Conservation (phyloP, 768 basidiomycete genomes). For the Gymnopilus dilepis region DNA sequence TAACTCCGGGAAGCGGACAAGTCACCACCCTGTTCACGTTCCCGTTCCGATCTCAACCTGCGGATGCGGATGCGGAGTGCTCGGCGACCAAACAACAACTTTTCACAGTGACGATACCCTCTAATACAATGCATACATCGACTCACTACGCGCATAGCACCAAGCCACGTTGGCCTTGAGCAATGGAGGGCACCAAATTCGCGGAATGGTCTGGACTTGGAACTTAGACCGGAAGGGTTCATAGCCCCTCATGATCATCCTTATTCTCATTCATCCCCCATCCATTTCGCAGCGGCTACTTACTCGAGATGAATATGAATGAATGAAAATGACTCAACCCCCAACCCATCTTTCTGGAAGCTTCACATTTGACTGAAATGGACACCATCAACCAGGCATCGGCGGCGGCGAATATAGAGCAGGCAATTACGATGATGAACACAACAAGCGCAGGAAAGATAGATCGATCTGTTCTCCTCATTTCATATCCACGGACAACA, state of each 20-base stretch:
- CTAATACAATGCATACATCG: too few species aligned
- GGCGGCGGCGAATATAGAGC: not conserved
- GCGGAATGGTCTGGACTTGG: not conserved
- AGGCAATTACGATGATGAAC: too few species aligned
- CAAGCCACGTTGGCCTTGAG: too few species aligned
- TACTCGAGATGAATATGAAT: not conserved
- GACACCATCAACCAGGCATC: too few species aligned
- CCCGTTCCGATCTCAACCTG: not conserved
- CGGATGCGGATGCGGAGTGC: too few species aligned
- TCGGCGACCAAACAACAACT: not conserved
- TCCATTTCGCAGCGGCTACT: not conserved
- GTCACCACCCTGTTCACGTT: not conserved
- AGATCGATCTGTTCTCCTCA: slow-evolving; percentile 8
- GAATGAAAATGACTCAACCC: not conserved
- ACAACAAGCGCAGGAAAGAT: not conserved
- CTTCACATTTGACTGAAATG: too few species aligned
- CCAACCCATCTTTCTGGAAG: too few species aligned
- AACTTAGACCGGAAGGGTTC: too few species aligned
- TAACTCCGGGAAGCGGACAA: not conserved
- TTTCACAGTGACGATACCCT: not conserved
- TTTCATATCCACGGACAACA: not conserved
- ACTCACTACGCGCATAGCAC: too few species aligned
- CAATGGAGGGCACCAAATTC: too few species aligned
- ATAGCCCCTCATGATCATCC: too few species aligned
- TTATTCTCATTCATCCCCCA: too few species aligned